phyloP scores from a whole-genome alignment of 176 grass and related monocot species.

The Rhipidocladum racemiflorum region DNA sequence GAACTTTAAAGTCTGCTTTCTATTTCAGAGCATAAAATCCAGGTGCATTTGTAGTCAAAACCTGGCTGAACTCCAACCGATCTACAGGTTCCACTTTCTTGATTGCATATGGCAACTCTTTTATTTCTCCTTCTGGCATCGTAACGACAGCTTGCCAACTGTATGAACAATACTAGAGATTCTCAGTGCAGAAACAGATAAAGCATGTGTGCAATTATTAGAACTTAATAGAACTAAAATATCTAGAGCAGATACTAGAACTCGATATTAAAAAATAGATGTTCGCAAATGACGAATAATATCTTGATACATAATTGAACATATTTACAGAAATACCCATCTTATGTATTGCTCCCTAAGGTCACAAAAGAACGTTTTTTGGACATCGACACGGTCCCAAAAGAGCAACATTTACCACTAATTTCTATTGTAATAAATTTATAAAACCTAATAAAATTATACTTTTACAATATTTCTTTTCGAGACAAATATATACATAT shows the following conservation, averaged over 20 bases:
- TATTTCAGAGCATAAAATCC: slow-evolving; percentile 12
- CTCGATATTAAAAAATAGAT: background rate
- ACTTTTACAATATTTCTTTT: too few species aligned
- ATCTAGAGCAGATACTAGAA: background rate
- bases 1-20: background rate
- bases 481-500: too few species aligned
- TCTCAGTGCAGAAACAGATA: slow-evolving; percentile 11
- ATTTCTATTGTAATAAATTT: too few species aligned
- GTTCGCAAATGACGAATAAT: background rate
- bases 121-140: slow-evolving; percentile 71
- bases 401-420: too few species aligned
- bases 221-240: background rate
- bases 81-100: slow-evolving; percentile 56
- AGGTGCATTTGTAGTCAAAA: slow-evolving; percentile 16
- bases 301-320: background rate
- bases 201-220: background rate
- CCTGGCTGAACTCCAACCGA: slow-evolving; percentile 40
- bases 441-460: too few species aligned
- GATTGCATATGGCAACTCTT: slow-evolving; percentile 71
- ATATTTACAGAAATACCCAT: background rate
- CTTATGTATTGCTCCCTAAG: background rate
- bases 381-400: too few species aligned
- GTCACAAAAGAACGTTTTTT: too few species aligned
- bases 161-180: slow-evolving; percentile 31
- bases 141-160: slow-evolving; percentile 77